Evolutionary conservation across 192 early-diverging fungal genomes (phyloP).

Genomic region (Mortierella alpina): DNA sequence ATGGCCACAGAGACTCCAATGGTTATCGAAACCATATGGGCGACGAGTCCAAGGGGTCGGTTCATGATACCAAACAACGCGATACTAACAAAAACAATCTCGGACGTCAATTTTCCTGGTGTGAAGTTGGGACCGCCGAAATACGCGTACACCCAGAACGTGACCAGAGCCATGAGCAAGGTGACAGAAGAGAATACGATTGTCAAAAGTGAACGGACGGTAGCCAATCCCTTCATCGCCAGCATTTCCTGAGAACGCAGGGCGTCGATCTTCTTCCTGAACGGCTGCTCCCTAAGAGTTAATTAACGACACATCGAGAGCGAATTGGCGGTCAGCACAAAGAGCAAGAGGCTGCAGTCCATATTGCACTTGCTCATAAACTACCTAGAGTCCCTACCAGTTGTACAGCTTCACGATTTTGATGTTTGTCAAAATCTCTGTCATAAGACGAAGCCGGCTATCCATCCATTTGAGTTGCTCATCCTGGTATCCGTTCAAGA

Average conservation of each 20-base stretch:
- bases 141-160: slow-evolving; percentile 26
- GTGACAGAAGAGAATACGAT: slow-evolving; percentile 47
- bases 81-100: slow-evolving; percentile 72
- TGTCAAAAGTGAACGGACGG: slow-evolving; percentile 17
- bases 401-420: slow-evolving; percentile 48
- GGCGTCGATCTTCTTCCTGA: slow-evolving; percentile 24
- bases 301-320: not conserved
- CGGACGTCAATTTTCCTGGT: slow-evolving; percentile 29
- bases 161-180: slow-evolving; percentile 31
- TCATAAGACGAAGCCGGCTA: slow-evolving; percentile 29
- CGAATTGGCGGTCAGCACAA: not conserved
- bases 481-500: slow-evolving; percentile 30
- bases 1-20: slow-evolving; percentile 68
- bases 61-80: slow-evolving; percentile 72
- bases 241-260: slow-evolving; percentile 25
- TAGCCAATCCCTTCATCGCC: slow-evolving; percentile 27
- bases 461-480: slow-evolving; percentile 37
- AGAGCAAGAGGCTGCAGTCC: not conserved
- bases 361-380: not conserved
- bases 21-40: slow-evolving; percentile 67
- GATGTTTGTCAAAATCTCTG: slow-evolving; percentile 41
- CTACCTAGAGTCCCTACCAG: slow-evolving; percentile 14
- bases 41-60: slow-evolving; percentile 61
- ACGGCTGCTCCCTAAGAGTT: slow-evolving; percentile 29
- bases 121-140: slow-evolving; percentile 37